Evolutionary conservation across 495 filamentous ascomycete genomes (phyloP).

Genomic region (Cairneyella variabilis): DNA sequence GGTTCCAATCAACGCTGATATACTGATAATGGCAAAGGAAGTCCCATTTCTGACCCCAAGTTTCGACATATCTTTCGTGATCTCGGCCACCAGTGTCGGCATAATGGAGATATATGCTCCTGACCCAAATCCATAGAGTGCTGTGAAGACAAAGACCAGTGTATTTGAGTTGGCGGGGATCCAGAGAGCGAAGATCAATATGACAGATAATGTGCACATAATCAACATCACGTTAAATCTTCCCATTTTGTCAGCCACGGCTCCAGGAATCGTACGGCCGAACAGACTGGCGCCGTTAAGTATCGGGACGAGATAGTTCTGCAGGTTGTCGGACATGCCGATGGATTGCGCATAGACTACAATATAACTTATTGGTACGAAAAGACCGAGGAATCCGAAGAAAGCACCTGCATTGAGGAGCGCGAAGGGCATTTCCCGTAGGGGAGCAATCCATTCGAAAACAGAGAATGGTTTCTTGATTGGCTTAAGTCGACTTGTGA

Average conservation of each 20-base stretch:
- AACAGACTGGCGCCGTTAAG: slow-evolving; percentile 62
- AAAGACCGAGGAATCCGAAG: slow-evolving; percentile 64
- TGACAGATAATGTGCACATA: slow-evolving; percentile 49
- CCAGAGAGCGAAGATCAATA: slow-evolving; percentile 65
- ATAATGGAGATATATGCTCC: slow-evolving; percentile 62
- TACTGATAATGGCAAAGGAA: slow-evolving; percentile 54
- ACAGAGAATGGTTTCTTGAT: slow-evolving; percentile 44
- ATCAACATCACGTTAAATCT: slow-evolving; percentile 69
- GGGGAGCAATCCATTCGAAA: slow-evolving; percentile 49
- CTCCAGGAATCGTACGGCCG: slow-evolving; percentile 65
- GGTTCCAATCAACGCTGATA: slow-evolving; percentile 61
- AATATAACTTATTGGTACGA: slow-evolving; percentile 68
- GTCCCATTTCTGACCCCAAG: slow-evolving; percentile 66
- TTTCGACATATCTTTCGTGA: slow-evolving; percentile 62
- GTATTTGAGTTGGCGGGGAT: slow-evolving; percentile 54
- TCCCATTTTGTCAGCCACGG: slow-evolving; percentile 66
- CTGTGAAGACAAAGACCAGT: slow-evolving; percentile 58
- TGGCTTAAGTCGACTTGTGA: slow-evolving; percentile 58
- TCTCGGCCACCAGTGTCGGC: slow-evolving; percentile 54
- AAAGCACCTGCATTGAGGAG: slow-evolving; percentile 47
- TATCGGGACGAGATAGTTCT: slow-evolving; percentile 61
- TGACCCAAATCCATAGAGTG: slow-evolving; percentile 64
- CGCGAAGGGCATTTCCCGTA: slow-evolving; percentile 51
- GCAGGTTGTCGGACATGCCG: slow-evolving; percentile 54
- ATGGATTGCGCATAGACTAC: slow-evolving; percentile 45